Base-by-base conservation (phyloP, 495 filamentous ascomycete genomes). In the Hypoxylon crocopeplum region DNA sequence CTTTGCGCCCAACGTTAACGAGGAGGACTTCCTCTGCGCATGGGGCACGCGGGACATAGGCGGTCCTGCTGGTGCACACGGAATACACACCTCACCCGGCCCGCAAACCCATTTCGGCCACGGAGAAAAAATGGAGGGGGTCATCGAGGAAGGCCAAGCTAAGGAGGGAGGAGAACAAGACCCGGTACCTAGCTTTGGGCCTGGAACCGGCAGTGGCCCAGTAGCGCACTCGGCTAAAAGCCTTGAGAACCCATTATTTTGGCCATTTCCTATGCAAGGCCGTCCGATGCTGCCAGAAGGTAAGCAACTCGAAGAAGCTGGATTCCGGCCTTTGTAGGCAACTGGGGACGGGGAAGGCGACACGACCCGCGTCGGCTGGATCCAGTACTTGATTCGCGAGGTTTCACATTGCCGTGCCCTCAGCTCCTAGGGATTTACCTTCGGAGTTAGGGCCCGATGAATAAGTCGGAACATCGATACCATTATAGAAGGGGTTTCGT, bases 201-300 rank as follows among this genome's bases (percentile, higher is more conserved):
- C 51, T 17, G 21, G 33, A 15, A 10, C 8, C 27, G 40, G 5
- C 16, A 20, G 27, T 2, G 30, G 48, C n/a, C 40, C 52, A 5
- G 30, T 50, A 24, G 49, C 49, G 2, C 64, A 56, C 8, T 15
- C 39, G 7, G 29, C 64, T 8, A 40, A 56, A 34, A 51, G 24
- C 30, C 36, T 68, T 29, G 75, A 79, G 37, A 79, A 77, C 38
- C 78, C 78, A 8, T 53, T 83, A 29, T 84, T 83, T 21, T 82
- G 79, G 77, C 78, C 78, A 1, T 83, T 83, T 55, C 80, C 80
- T 1, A 76, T 82, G 70, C 80, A 83, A 46, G 80, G 79, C 1
- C 66, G 77, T n/a, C 80, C 82, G 1, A 72, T 82, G 50, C 41
- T 84, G 48, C 75, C 74, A 5, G 70, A 65, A 19, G 75, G 77